A percentile compares a stretch with the other conserved stretches of the same genome.
phyloP scores from a whole-genome alignment of 2,329 filamentous ascomycete species.

The Monosporascus sp. region DNA sequence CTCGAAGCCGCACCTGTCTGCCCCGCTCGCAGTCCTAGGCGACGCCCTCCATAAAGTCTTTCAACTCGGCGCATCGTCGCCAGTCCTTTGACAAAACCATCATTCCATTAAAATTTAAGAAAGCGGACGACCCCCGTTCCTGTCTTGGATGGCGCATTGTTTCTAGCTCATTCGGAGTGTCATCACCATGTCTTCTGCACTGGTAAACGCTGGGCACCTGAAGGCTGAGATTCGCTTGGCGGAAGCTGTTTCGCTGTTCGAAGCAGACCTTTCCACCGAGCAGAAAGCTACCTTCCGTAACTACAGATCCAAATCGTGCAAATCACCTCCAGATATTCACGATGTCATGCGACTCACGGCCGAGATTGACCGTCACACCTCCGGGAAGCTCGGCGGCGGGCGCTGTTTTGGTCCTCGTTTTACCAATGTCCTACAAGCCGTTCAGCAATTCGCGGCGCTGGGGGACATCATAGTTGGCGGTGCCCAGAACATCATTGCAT shows the following conservation, averaged over 20 bases:
- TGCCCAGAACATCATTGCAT: conserved; percentile 39
- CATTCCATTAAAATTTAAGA: too few species aligned
- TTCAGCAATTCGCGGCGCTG: conserved; percentile 39
- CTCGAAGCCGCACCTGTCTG: too few species aligned
- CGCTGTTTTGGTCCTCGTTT: conserved; percentile 36
- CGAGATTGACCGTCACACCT: conserved; percentile 26
- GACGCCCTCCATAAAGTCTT: too few species aligned
- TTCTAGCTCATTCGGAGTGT: too few species aligned
- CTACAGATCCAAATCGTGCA: conserved; percentile 11
- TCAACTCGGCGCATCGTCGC: too few species aligned
- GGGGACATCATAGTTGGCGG: conserved; percentile 36
- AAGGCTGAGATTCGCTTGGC: conserved; percentile 35
- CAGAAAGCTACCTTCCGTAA: conserved; percentile 28
- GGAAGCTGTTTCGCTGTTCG: conserved; percentile 34
- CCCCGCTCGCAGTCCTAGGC: too few species aligned
- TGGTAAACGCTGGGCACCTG: conserved; percentile 2
- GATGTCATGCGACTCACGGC: conserved; percentile 38
- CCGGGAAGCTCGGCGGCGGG: conserved; percentile 8
- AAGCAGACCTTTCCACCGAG: conserved; percentile 29
- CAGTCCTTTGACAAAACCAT: too few species aligned
- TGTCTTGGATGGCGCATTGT: too few species aligned
- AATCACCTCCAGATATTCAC: conserved; percentile 20
- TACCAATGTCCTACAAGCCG: conserved; percentile 32
- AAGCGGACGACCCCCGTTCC: too few species aligned
- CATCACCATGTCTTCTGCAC: too few species aligned